Conservation (phyloP, 768 basidiomycete genomes). For the Boletellus emodensis region DNA sequence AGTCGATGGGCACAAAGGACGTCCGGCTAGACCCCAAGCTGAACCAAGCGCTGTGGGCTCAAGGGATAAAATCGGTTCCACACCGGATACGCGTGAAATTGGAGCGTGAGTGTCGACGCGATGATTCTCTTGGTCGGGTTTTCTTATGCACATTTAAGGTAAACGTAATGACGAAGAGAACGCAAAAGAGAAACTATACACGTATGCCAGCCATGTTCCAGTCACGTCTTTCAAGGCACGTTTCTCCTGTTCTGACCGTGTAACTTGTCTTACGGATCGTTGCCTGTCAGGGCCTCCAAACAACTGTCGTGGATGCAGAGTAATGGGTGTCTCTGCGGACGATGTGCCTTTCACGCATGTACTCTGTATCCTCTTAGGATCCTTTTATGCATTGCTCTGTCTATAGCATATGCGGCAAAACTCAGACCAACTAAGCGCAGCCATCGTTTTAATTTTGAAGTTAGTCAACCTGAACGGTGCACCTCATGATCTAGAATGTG, state of each 20-base stretch:
- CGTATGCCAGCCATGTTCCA: conserved; percentile 79
- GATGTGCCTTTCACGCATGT: conserved; percentile 13
- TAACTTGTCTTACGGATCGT: conserved; percentile 5
- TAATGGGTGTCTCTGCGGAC: conserved; percentile 32
- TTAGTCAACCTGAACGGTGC: too few species aligned
- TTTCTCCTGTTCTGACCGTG: background rate
- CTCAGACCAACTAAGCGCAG: background rate
- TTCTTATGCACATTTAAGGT: conserved; percentile 42
- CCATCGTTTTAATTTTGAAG: too few species aligned
- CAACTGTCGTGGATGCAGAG: conserved; percentile 76
- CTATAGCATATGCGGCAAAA: conserved; percentile 28
- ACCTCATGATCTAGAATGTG: too few species aligned
- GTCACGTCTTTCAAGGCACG: conserved; percentile 83
- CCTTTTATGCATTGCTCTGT: conserved; percentile 25
- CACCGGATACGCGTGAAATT: conserved; percentile 90
- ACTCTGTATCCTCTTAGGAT: conserved; percentile 13
- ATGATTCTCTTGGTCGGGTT: background rate
- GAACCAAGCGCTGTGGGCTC: conserved; percentile 94
- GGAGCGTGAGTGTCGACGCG: conserved; percentile 61
- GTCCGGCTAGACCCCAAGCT: conserved; percentile 93
- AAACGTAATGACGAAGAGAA: conserved; percentile 99
- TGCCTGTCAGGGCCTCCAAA: conserved; percentile 71
- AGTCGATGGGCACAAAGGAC: conserved; percentile 94
- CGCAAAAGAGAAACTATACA: conserved; percentile 97
- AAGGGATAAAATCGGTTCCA: conserved; percentile 91